These are phyloP conservation scores for Hypomontagnella submonticulosa DNA, from an alignment of 495 filamentous ascomycete genomes.

Conservation along the genomic window DNA sequence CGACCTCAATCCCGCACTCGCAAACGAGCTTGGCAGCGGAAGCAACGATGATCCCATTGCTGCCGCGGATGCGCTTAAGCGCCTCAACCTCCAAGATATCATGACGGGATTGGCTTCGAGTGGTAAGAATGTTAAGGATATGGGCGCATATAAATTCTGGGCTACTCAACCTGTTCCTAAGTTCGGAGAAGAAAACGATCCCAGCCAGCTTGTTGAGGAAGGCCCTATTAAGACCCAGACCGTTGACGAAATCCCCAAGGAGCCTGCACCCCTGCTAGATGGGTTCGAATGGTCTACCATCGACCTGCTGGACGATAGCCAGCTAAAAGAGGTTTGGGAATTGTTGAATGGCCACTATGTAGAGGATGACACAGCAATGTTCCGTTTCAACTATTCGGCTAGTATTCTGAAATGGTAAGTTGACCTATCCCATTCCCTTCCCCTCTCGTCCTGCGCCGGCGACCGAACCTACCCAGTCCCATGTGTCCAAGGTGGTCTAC, in stretches of 20 bases:
- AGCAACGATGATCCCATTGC: conserved; percentile 42
- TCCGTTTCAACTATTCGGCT: conserved; percentile 92
- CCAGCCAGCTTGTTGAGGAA: conserved; percentile 56
- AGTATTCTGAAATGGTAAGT: conserved; percentile 88
- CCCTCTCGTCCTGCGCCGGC: background rate
- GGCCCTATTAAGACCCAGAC: conserved; percentile 71
- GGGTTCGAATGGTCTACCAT: conserved; percentile 95
- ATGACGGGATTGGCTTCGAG: conserved; percentile 79
- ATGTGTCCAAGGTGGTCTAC: background rate
- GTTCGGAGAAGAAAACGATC: conserved; percentile 68
- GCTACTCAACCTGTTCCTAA: conserved; percentile 93
- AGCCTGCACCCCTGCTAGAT: conserved; percentile 72
- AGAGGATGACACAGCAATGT: conserved; percentile 95
- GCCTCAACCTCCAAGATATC: conserved; percentile 79
- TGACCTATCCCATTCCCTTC: background rate
- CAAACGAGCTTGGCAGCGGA: conserved; percentile 59
- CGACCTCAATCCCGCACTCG: conserved; percentile 69
- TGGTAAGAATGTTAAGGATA: conserved; percentile 92
- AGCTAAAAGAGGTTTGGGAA: conserved; percentile 86
- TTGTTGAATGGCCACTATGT: conserved; percentile 93
- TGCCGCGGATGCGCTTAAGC: conserved; percentile 71
- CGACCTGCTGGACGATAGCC: conserved; percentile 71
- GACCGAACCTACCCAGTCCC: no score
- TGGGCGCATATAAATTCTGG: conserved; percentile 98
- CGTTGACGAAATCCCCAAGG: conserved; percentile 76